Conservation (phyloP, 2,329 filamentous ascomycete species). For the Zymoseptoria ardabiliae region DNA sequence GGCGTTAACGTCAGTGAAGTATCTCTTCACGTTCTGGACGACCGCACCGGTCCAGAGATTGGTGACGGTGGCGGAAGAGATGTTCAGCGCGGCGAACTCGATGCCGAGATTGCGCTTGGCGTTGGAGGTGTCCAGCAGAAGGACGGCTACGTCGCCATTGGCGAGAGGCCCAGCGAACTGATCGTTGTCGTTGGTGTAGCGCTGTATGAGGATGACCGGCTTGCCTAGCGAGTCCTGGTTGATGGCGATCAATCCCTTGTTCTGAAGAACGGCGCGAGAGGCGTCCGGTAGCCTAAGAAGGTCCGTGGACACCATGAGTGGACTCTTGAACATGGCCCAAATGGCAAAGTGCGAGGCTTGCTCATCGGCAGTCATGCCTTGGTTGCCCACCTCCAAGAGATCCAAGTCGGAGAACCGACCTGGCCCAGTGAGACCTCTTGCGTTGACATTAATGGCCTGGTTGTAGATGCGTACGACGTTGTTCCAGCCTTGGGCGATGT, state of each 20-base stretch:
- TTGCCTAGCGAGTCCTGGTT: constrained; percentile 51
- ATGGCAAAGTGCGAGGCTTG: constrained; percentile 26
- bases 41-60: constrained; percentile 31
- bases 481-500: constrained; percentile 25
- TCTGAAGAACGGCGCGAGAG: constrained; percentile 31
- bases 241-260: constrained; percentile 49
- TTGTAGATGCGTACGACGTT: constrained; percentile 27
- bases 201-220: constrained; percentile 43
- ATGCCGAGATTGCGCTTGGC: constrained; percentile 25
- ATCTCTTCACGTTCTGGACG: constrained; percentile 11
- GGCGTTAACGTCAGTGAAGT: constrained; percentile 20
- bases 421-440: constrained; percentile 21
- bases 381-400: constrained; percentile 25
- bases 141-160: constrained; percentile 29
- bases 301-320: constrained; percentile 21
- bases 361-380: constrained; percentile 24
- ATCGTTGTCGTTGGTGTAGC: constrained; percentile 35
- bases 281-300: constrained; percentile 13
- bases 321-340: constrained; percentile 26
- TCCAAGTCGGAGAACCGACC: constrained; percentile 26
- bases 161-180: constrained; percentile 33
- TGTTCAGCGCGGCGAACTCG: constrained; percentile 28
- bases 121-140: constrained; percentile 35
- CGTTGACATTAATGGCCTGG: constrained; percentile 24
- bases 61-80: constrained; percentile 29